phyloP scores from a whole-genome alignment of 192 early-diverging fungal genomes.

The Backusella macrospora region DNA sequence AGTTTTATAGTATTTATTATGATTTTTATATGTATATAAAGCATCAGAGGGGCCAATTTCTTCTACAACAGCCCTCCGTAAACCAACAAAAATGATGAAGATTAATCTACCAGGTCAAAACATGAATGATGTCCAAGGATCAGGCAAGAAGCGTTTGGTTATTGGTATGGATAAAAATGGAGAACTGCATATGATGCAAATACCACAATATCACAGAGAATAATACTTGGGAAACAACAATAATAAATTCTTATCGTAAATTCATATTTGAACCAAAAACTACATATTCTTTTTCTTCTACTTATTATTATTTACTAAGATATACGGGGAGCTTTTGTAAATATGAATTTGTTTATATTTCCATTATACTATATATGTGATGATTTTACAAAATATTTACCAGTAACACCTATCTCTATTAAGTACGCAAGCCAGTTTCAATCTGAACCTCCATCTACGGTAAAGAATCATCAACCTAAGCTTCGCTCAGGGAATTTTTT shows the following conservation, averaged over 20 bases:
- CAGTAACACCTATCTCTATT: too few species aligned
- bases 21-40: neutral
- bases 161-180: neutral
- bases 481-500: too few species aligned
- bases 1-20: too few species aligned
- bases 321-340: too few species aligned
- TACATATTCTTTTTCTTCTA: too few species aligned
- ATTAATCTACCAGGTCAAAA: neutral
- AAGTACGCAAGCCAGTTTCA: too few species aligned
- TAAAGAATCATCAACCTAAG: too few species aligned
- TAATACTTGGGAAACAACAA: neutral
- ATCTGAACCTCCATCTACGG: too few species aligned
- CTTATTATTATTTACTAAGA: too few species aligned
- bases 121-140: neutral
- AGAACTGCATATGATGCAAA: neutral
- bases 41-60: neutral
- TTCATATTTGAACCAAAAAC: neutral
- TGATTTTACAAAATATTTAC: too few species aligned
- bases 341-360: too few species aligned
- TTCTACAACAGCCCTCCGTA: neutral
- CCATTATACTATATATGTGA: too few species aligned
- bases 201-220: neutral
- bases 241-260: neutral
- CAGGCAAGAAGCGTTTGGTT: neutral
- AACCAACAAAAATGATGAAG: neutral